Base-by-base conservation (phyloP, 352 stramenopile species). In the Pythium aquatile region DNA sequence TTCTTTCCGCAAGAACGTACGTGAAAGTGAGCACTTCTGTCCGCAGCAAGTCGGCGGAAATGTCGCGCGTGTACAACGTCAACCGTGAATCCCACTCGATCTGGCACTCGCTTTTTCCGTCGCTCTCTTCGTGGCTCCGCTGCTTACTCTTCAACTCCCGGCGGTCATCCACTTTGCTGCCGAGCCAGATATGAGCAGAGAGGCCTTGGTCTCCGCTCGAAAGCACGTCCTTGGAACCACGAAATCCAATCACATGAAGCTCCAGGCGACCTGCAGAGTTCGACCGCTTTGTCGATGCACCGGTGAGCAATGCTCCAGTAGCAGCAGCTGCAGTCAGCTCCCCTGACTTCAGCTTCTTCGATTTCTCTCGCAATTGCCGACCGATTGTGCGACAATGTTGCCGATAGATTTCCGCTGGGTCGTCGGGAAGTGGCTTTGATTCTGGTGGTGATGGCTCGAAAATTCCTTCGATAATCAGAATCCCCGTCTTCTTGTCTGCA, bases 171-270 rank as follows among this genome's bases (percentile, higher is more conserved):
- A 81, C 20, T 11, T 44, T 56, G 24, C 70, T 81, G 29, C 29
- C 68, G 16, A 86, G n/a, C 73, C 78, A 86, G 4, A 86, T 9
- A 58, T 84, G 64, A 10, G 72, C 74, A 3, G 55, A 47, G 26
- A 78, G 30, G 0, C 55, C 55, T n/a, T 48, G 39, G 30, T 68
- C 58, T 13, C 73, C 58, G n/a, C 30, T 54, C 3, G 54, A 24
- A 47, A 49, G 28, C 24, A 52, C 14, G 17, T 44, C 54, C 11
- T 42, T 51, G 5, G 32, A 39, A 20, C 65, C 54, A 52, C 54
- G 65, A 33, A 65, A 68, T 5, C 63, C 58, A 6, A 76, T 51
- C 0, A 86, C 24, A 64, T 79, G 73, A 3, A 86, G 39, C 48
- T 86, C 78, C 0, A 86, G 35, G 8, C 78, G 68, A 32, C 75